Evolutionary conservation across 441 rosid genomes (phyloP).

Genomic region (Pelargonium australe): DNA sequence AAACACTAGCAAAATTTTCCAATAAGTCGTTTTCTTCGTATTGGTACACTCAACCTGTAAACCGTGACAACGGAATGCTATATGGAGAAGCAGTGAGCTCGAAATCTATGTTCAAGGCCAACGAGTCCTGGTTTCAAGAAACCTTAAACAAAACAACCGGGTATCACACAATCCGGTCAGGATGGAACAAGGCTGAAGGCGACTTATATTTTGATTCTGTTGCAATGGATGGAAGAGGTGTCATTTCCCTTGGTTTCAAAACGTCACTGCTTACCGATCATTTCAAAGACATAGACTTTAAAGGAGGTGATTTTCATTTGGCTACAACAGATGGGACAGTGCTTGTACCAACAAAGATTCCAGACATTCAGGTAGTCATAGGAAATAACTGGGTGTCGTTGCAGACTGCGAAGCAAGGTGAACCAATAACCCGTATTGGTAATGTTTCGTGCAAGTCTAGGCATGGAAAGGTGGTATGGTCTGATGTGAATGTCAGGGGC

Average conservation of each 20-base stretch:
- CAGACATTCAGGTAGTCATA: constrained; percentile 12
- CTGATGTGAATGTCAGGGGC: constrained; percentile 18
- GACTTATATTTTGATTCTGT: constrained; percentile 27
- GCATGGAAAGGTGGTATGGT: not conserved
- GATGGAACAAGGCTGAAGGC: constrained; percentile 25
- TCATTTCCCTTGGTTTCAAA: constrained; percentile 39
- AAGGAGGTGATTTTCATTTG: constrained; percentile 35
- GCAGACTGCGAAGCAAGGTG: constrained; percentile 17
- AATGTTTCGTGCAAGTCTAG: constrained; percentile 17
- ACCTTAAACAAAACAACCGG: constrained; percentile 24
- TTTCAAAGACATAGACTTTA: constrained; percentile 29
- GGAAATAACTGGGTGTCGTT: constrained; percentile 21
- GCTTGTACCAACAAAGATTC: constrained; percentile 26
- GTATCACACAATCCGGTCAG: constrained; percentile 22
- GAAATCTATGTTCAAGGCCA: constrained; percentile 13
- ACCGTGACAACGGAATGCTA: constrained; percentile 33
- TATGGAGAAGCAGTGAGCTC: constrained; percentile 31
- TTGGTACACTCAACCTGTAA: constrained; percentile 38
- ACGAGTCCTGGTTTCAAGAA: constrained; percentile 32
- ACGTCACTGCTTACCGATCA: constrained; percentile 18
- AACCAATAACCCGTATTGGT: not conserved
- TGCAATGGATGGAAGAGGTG: constrained; percentile 37
- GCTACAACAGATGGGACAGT: constrained; percentile 32
- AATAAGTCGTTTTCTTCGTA: constrained; percentile 32
- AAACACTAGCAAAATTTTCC: constrained; percentile 29